phyloP scores from a whole-genome alignment of 768 basidiomycete genomes.

The Cystofilobasidium capitatum region DNA sequence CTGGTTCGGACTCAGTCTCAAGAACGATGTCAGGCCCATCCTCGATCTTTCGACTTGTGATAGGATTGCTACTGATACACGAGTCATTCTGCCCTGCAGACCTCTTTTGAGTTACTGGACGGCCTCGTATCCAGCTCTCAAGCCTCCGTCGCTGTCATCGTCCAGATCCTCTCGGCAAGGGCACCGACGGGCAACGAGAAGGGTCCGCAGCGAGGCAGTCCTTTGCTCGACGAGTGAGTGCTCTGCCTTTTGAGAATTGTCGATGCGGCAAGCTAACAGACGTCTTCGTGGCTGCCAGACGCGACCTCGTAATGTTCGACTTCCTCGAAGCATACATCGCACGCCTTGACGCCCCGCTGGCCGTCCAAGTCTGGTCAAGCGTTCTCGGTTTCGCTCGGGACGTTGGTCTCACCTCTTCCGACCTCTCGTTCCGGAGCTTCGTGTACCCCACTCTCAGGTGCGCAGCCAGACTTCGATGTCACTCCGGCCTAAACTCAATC shows the following conservation, averaged over 20 bases:
- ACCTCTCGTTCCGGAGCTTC: conserved; percentile 46
- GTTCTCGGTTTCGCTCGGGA: conserved; percentile 72
- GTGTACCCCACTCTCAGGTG: conserved; percentile 65
- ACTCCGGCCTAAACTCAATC: background rate
- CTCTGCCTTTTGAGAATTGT: background rate
- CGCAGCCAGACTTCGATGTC: conserved; percentile 22
- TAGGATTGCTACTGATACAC: too few species aligned
- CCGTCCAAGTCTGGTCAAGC: conserved; percentile 81
- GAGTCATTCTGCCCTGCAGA: conserved; percentile 20
- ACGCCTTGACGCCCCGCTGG: conserved; percentile 78
- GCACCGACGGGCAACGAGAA: background rate
- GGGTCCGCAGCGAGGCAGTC: background rate
- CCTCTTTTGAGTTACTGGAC: conserved; percentile 74
- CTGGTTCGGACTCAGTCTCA: too few species aligned
- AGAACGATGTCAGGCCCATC: background rate
- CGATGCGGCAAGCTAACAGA: background rate
- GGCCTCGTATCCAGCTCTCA: conserved; percentile 73
- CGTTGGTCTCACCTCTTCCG: conserved; percentile 54
- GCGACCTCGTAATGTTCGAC: conserved; percentile 61
- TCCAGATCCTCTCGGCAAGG: conserved; percentile 49
- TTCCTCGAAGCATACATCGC: conserved; percentile 80
- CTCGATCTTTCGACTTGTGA: too few species aligned
- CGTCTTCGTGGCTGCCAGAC: conserved; percentile 42
- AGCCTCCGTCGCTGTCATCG: conserved; percentile 75
- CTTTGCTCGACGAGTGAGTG: background rate